Evolutionary conservation across 2,329 filamentous ascomycete species (phyloP).

Genomic region (Aspergillus sp.): DNA sequence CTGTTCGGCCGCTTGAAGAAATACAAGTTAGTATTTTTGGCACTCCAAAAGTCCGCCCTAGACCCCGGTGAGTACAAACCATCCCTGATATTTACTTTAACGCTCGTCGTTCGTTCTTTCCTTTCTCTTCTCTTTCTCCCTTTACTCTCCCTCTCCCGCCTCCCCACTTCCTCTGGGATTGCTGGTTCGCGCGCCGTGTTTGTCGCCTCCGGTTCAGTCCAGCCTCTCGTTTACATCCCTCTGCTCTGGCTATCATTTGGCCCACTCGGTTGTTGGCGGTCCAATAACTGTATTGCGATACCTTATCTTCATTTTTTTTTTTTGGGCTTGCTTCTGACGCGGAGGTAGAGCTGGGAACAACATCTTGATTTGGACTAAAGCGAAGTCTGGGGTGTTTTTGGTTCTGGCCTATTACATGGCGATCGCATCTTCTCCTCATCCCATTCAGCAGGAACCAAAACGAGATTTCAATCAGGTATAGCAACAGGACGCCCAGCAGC

Average conservation of each 20-base stretch:
- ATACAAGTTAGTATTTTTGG: slow-evolving; percentile 21
- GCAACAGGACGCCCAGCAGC: neutral
- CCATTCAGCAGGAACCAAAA: neutral
- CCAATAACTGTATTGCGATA: slow-evolving; percentile 12
- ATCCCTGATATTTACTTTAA: slow-evolving; percentile 17
- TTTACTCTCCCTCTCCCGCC: slow-evolving; percentile 12
- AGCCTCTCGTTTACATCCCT: slow-evolving; percentile 4
- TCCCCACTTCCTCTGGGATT: slow-evolving; percentile 10
- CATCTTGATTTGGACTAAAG: slow-evolving; percentile 10
- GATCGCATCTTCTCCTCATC: slow-evolving; percentile 13
- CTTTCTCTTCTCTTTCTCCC: slow-evolving; percentile 9
- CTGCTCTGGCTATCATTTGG: neutral
- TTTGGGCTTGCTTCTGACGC: slow-evolving; percentile 9
- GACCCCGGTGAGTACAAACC: slow-evolving; percentile 22
- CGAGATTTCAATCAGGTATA: slow-evolving; percentile 3
- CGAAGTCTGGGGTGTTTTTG: slow-evolving; percentile 7
- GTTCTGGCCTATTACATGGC: slow-evolving; percentile 18
- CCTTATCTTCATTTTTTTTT: slow-evolving; percentile 5
- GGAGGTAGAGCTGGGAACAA: slow-evolving; percentile 12
- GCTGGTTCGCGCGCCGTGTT: slow-evolving; percentile 13
- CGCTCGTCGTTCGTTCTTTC: slow-evolving; percentile 2
- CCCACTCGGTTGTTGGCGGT: neutral
- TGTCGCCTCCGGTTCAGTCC: slow-evolving; percentile 16
- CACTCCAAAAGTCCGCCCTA: slow-evolving; percentile 18
- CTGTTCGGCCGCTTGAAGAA: slow-evolving; percentile 21